These are phyloP conservation scores for Backusella circina DNA, from an alignment of 192 early-diverging fungal genomes.

Conservation along the genomic window DNA sequence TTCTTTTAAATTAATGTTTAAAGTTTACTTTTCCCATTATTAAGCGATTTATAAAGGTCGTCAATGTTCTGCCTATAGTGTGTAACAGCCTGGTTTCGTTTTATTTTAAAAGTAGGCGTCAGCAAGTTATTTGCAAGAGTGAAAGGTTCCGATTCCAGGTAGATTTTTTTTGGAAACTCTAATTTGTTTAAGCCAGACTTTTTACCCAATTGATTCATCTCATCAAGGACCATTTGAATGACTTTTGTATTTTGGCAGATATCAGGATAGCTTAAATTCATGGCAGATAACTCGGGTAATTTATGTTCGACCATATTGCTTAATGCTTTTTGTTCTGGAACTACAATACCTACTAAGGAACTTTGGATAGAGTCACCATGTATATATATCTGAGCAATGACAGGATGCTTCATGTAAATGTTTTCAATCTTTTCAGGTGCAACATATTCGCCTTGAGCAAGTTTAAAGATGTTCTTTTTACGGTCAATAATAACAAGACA, in stretches of 20 bases:
- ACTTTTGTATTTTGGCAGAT: constrained; percentile 51
- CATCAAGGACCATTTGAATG: constrained; percentile 42
- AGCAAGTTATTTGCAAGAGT: constrained; percentile 76
- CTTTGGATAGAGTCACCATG: constrained; percentile 47
- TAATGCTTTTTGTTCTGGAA: constrained; percentile 53
- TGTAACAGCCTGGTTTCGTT: background rate
- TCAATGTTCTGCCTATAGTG: background rate
- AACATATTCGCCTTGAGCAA: constrained; percentile 63
- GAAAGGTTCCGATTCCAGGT: constrained; percentile 70
- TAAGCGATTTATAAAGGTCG: background rate
- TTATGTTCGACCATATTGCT: constrained; percentile 34
- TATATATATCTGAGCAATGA: constrained; percentile 51
- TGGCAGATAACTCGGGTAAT: background rate
- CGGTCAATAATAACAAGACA: constrained; percentile 78
- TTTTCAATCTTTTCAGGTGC: constrained; percentile 91
- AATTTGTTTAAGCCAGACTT: constrained; percentile 50
- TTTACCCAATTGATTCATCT: constrained; percentile 53
- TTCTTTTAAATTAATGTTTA: background rate
- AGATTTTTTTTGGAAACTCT: constrained; percentile 70
- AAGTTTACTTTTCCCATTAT: background rate
- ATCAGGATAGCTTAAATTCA: constrained; percentile 38
- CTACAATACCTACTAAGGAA: constrained; percentile 44
- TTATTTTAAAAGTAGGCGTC: constrained; percentile 68
- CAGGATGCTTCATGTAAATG: constrained; percentile 36
- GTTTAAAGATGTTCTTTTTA: constrained; percentile 81